These are phyloP conservation scores for Millerozyma acaciae DNA, from an alignment of 805 yeast species.

Conservation along the genomic window DNA sequence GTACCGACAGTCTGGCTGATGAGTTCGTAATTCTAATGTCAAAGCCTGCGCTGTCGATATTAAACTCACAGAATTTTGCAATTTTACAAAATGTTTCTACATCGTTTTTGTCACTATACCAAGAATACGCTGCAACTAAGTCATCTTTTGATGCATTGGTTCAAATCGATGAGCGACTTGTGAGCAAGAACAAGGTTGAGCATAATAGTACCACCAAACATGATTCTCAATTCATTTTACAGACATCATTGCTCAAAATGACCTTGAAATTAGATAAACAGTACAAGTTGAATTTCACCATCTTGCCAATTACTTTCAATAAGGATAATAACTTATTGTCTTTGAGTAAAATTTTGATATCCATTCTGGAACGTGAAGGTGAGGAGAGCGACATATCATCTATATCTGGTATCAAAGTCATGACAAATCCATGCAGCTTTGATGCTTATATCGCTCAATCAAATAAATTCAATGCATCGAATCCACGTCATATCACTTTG, in stretches of 20 bases:
- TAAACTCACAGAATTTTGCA: slow-evolving; percentile 21
- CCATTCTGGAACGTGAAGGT: slow-evolving; percentile 4
- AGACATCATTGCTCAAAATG: slow-evolving; percentile 35
- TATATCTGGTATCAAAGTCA: slow-evolving; percentile 23
- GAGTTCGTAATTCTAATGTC: slow-evolving; percentile 43
- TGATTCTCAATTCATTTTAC: slow-evolving; percentile 27
- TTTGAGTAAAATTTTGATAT: slow-evolving; percentile 29
- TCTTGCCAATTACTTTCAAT: slow-evolving; percentile 45
- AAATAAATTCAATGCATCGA: slow-evolving; percentile 8
- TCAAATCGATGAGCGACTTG: neutral
- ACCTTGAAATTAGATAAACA: slow-evolving; percentile 16
- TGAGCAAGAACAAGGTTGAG: neutral
- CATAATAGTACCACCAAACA: slow-evolving; percentile 1
- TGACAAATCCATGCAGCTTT: slow-evolving; percentile 23
- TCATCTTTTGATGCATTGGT: slow-evolving; percentile 5
- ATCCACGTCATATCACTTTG: slow-evolving; percentile 17
- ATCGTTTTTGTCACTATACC: slow-evolving; percentile 19
- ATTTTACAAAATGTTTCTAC: slow-evolving; percentile 23
- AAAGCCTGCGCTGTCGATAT: slow-evolving; percentile 29
- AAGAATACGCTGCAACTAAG: slow-evolving; percentile 14
- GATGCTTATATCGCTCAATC: slow-evolving; percentile 15
- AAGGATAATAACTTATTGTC: slow-evolving; percentile 27
- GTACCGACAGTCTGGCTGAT: slow-evolving; percentile 6
- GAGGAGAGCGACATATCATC: slow-evolving; percentile 14
- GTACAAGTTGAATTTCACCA: slow-evolving; percentile 17